phyloP scores from a whole-genome alignment of 768 basidiomycete genomes.

The Serendipita sp. region DNA sequence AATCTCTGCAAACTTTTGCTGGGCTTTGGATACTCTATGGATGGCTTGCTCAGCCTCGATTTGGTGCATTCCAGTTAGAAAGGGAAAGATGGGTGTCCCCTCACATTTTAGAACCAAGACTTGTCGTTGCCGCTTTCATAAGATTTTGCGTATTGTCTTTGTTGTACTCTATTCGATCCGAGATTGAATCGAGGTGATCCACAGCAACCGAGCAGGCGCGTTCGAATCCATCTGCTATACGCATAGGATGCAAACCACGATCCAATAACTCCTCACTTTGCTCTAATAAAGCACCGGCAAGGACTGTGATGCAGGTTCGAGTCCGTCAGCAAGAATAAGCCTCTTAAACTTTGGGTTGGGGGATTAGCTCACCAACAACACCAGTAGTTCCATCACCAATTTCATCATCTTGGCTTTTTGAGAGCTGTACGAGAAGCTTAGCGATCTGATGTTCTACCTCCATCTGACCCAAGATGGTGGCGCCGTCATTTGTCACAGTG shows the following conservation, averaged over 20 bases:
- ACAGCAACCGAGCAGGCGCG: slow-evolving; percentile 84
- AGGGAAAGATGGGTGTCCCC: no score
- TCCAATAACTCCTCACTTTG: slow-evolving; percentile 94
- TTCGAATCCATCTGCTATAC: slow-evolving; percentile 98
- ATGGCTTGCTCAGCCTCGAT: no score
- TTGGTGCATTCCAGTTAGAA: no score
- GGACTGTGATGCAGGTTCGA: slow-evolving; percentile 34
- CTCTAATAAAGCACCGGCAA: slow-evolving; percentile 94
- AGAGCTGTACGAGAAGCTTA: slow-evolving; percentile 89
- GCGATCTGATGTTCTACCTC: slow-evolving; percentile 99
- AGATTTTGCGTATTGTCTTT: slow-evolving; percentile 71
- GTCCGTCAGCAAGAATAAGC: slow-evolving; percentile 4
- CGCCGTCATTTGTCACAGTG: slow-evolving; percentile 98
- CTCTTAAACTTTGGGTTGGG: background rate
- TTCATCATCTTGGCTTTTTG: slow-evolving; percentile 98
- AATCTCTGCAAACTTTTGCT: slow-evolving; percentile 88
- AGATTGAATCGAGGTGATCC: slow-evolving; percentile 76
- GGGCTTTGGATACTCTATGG: slow-evolving; percentile 72
- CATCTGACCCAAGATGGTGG: slow-evolving; percentile 97
- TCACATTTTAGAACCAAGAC: slow-evolving; percentile 98
- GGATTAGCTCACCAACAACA: slow-evolving; percentile 69
- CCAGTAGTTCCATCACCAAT: slow-evolving; percentile 99
- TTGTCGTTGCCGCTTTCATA: slow-evolving; percentile 89
- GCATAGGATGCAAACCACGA: slow-evolving; percentile 96
- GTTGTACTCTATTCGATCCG: slow-evolving; percentile 79